Percentiles rank a stretch among this genome's conserved stretches.
These are phyloP conservation scores for Yamadazyma sp. DNA, from an alignment of 805 yeast species.

Conservation along the genomic window DNA sequence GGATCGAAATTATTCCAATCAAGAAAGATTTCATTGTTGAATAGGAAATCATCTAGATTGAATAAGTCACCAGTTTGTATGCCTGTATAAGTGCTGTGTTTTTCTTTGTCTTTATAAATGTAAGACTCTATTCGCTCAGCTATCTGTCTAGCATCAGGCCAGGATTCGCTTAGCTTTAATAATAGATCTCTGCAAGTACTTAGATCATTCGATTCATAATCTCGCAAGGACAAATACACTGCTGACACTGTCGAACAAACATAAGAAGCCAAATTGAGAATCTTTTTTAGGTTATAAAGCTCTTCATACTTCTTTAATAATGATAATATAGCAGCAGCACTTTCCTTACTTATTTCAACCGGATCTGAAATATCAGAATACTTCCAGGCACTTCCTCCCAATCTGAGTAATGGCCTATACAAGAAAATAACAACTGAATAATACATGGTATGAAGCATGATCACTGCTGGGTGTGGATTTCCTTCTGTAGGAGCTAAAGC, in stretches of 20 bases:
- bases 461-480: conserved; percentile 12
- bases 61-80: too few species aligned
- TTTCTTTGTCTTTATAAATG: too few species aligned
- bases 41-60: not conserved
- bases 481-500: not conserved
- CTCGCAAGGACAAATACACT: conserved; percentile 7
- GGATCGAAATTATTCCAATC: conserved; percentile 5
- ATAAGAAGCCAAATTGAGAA: conserved; percentile 12
- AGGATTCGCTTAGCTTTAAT: conserved; percentile 9
- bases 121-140: conserved; percentile 8
- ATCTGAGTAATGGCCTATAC: conserved; percentile 13
- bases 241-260: conserved; percentile 12
- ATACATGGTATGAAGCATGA: conserved; percentile 16
- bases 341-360: conserved; percentile 5
- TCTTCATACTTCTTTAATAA: conserved; percentile 7
- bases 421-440: conserved; percentile 13
- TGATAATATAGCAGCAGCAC: conserved; percentile 7
- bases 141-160: conserved; percentile 11
- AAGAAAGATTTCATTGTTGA: not conserved
- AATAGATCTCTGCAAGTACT: conserved; percentile 2
- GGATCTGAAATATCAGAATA: conserved; percentile 11
- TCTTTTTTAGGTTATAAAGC: conserved; percentile 9
- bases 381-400: conserved; percentile 10
- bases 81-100: too few species aligned
- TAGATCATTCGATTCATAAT: conserved; percentile 1